Evolutionary conservation across 2,329 filamentous ascomycete genomes (phyloP).

Genomic region (Bertia moriformis): DNA sequence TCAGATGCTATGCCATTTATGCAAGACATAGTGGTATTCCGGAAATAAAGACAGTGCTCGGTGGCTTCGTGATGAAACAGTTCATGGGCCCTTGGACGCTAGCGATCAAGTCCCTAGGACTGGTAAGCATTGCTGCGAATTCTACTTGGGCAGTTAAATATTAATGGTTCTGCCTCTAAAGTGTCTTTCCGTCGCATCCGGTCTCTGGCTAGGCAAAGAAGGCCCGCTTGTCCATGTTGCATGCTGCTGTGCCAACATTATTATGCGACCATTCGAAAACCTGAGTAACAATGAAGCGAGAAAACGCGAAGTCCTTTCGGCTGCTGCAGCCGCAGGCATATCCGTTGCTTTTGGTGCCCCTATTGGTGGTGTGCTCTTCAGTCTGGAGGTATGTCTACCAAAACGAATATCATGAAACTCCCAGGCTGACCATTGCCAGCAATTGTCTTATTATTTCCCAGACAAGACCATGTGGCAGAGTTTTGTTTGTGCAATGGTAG

Average conservation of each 20-base stretch:
- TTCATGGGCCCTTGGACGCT: slow-evolving; percentile 55
- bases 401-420: not conserved
- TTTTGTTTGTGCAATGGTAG: slow-evolving; percentile 59
- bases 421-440: slow-evolving; percentile 19
- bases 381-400: slow-evolving; percentile 31
- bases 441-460: slow-evolving; percentile 58
- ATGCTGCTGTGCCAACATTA: slow-evolving; percentile 53
- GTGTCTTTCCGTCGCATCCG: slow-evolving; percentile 54
- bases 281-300: slow-evolving; percentile 51
- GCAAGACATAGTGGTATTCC: slow-evolving; percentile 54
- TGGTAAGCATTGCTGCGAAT: slow-evolving; percentile 22
- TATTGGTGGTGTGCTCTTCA: slow-evolving; percentile 50
- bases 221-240: slow-evolving; percentile 55
- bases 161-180: slow-evolving; percentile 11
- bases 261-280: slow-evolving; percentile 48
- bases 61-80: slow-evolving; percentile 51
- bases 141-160: not conserved
- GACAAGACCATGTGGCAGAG: slow-evolving; percentile 67
- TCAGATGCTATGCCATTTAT: slow-evolving; percentile 40
- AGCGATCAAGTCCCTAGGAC: slow-evolving; percentile 45
- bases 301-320: slow-evolving; percentile 53
- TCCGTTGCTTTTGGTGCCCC: slow-evolving; percentile 29
- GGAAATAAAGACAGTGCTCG: slow-evolving; percentile 54
- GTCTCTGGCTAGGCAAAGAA: slow-evolving; percentile 58
- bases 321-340: slow-evolving; percentile 55